Conservation (phyloP, 805 yeast genomes). For the Kodamaea restingae region DNA sequence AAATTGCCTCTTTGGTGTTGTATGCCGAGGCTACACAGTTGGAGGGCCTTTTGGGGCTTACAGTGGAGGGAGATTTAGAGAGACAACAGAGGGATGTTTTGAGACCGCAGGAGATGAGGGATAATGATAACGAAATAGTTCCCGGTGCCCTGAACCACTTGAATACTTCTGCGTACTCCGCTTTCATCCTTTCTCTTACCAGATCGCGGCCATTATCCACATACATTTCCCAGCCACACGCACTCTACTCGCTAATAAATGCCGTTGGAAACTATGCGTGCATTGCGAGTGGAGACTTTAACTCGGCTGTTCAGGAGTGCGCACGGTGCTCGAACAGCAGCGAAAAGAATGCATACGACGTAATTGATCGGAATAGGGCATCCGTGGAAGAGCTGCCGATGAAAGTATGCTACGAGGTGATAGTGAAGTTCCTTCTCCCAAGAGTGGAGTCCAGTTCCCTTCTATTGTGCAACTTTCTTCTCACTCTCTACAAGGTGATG, state of each 20-base stretch:
- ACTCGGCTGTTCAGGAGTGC: constrained; percentile 31
- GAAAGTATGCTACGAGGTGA: constrained; percentile 19
- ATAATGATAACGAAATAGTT: neutral
- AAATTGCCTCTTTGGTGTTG: neutral
- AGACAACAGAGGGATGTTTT: neutral
- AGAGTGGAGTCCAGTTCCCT: constrained; percentile 17
- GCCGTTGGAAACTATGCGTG: constrained; percentile 44
- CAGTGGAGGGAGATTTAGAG: neutral
- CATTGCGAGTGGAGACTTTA: constrained; percentile 33
- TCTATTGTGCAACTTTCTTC: constrained; percentile 36
- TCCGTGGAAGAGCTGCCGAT: constrained; percentile 20
- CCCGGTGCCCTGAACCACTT: too few species aligned
- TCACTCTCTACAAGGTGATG: constrained; percentile 49
- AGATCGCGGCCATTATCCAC: neutral
- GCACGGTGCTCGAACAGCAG: constrained; percentile 28
- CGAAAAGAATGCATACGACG: constrained; percentile 15
- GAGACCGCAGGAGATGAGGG: neutral
- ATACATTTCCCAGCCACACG: neutral
- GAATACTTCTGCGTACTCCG: neutral
- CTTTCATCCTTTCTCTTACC: constrained; percentile 1
- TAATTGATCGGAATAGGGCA: constrained; percentile 22
- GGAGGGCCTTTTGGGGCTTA: constrained; percentile 1
- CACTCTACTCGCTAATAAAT: constrained; percentile 29
- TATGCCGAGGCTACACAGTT: neutral
- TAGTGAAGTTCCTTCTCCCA: constrained; percentile 18